These are phyloP conservation scores for Hibiscus mutabilis DNA, from an alignment of 345 rosid genomes.

Conservation along the genomic window DNA sequence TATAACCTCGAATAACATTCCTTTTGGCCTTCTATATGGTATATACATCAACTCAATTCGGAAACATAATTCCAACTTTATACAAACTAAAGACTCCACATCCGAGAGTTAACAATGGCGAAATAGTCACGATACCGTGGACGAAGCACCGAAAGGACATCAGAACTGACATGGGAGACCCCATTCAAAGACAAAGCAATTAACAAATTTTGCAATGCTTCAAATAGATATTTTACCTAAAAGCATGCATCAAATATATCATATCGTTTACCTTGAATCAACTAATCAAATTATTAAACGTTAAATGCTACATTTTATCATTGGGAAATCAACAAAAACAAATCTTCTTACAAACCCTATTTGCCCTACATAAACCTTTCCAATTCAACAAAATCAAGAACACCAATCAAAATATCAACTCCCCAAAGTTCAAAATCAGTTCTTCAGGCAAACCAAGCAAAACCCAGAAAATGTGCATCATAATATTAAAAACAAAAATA, in stretches of 20 bases:
- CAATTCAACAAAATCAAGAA: neutral
- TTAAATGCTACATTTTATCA: slow-evolving; percentile 1
- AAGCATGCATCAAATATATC: neutral
- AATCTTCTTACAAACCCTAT: neutral
- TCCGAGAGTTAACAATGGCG: neutral
- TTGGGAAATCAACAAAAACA: neutral
- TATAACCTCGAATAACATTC: neutral
- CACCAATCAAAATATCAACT: neutral
- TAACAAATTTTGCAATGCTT: neutral
- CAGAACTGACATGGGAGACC: neutral
- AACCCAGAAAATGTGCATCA: slow-evolving; percentile 3
- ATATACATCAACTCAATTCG: neutral
- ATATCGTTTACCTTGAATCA: neutral
- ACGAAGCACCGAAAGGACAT: neutral
- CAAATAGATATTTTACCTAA: neutral
- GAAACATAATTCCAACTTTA: neutral
- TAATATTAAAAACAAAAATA: neutral
- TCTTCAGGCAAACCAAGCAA: slow-evolving; percentile 9
- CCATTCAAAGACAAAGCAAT: neutral
- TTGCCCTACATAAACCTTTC: neutral
- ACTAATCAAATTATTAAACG: neutral
- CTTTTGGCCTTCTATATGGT: neutral
- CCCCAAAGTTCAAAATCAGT: neutral
- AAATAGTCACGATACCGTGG: neutral
- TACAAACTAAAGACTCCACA: neutral